Conservation (phyloP, 345 rosid genomes). For the Pelargonium nanum region DNA sequence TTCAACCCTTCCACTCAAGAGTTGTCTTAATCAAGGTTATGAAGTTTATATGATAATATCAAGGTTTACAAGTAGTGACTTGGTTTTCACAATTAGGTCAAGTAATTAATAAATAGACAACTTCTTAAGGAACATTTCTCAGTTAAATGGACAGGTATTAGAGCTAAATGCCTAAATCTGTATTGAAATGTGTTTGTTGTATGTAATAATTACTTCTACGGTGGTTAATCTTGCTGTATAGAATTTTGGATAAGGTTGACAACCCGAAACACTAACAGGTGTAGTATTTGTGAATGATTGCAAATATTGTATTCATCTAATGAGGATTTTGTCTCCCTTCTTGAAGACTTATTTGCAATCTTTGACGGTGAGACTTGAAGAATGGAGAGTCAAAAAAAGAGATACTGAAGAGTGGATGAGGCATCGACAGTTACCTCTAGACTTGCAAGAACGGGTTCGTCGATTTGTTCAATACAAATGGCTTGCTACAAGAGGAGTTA, state of each 20-base stretch:
- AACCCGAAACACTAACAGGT: background rate
- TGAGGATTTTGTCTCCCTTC: slow-evolving; percentile 1
- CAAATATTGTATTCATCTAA: slow-evolving; percentile 2
- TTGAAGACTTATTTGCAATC: slow-evolving; percentile 73
- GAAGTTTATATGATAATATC: too few relatives aligned
- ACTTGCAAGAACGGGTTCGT: slow-evolving; percentile 70
- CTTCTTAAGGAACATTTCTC: too few relatives aligned
- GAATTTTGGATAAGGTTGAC: background rate
- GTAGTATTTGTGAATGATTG: background rate
- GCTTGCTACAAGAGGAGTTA: slow-evolving; percentile 74
- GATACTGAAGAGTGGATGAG: slow-evolving; percentile 98
- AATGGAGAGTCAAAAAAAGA: slow-evolving; percentile 76
- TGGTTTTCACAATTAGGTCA: too few relatives aligned
- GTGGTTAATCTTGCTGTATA: too few relatives aligned
- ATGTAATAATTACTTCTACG: too few relatives aligned
- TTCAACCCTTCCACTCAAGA: too few relatives aligned
- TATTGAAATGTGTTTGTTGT: background rate
- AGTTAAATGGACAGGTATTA: too few relatives aligned
- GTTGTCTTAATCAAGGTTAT: too few relatives aligned
- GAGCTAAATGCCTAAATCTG: background rate
- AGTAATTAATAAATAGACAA: too few relatives aligned
- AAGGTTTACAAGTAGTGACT: too few relatives aligned
- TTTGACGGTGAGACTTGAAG: slow-evolving; percentile 69
- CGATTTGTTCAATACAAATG: slow-evolving; percentile 74
- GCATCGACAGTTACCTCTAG: slow-evolving; percentile 72